Percentiles rank a stretch among this genome's conserved stretches.
These are phyloP conservation scores for Ceriops tagal DNA, from an alignment of 345 rosid species.

Conservation along the genomic window DNA sequence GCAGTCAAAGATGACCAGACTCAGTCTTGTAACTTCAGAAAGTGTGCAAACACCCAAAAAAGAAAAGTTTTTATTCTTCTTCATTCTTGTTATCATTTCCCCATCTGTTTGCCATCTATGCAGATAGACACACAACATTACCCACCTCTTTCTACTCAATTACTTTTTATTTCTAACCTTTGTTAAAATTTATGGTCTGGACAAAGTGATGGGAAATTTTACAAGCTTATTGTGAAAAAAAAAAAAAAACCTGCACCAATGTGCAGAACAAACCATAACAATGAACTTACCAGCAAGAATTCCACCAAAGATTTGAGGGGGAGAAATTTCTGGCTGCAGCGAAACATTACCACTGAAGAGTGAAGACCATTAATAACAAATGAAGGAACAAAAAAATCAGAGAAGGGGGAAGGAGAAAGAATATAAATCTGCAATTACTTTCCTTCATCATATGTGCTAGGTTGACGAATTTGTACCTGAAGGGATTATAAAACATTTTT, in stretches of 20 bases:
- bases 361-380: neutral
- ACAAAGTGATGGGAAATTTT: neutral
- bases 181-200: neutral
- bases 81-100: no score
- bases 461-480: slow-evolving; percentile 51
- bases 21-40: neutral
- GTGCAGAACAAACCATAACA: neutral
- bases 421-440: neutral
- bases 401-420: neutral
- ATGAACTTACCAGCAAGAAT: slow-evolving; percentile 82
- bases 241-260: neutral
- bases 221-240: neutral
- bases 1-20: slow-evolving; percentile 26
- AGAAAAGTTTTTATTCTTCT: neutral
- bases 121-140: neutral
- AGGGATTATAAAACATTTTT: slow-evolving; percentile 88
- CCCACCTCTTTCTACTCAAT: neutral
- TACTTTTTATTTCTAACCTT: neutral
- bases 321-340: slow-evolving; percentile 43
- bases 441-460: slow-evolving; percentile 3
- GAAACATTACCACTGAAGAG: slow-evolving; percentile 79
- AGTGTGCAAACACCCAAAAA: neutral
- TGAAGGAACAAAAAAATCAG: slow-evolving; percentile 10
- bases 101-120: no score
- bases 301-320: slow-evolving; percentile 73